Conservation (phyloP, 176 grass and related monocot genomes). For the Chrysopogon serrulatus region DNA sequence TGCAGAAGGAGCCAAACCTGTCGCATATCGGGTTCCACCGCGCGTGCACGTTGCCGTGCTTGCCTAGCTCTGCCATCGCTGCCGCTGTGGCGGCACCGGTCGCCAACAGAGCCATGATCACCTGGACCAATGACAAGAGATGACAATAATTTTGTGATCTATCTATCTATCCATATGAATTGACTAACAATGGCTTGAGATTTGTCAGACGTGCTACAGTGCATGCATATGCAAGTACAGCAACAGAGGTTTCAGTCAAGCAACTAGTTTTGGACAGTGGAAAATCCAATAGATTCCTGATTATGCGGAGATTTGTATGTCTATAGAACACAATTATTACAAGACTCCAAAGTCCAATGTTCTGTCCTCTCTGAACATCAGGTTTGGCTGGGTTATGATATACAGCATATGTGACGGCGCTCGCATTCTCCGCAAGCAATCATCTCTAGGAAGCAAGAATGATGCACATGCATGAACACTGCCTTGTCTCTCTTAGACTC, state of each 20-base stretch:
- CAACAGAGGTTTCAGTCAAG: slow-evolving; percentile 25
- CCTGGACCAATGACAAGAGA: slow-evolving; percentile 32
- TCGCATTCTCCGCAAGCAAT: neutral
- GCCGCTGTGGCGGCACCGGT: slow-evolving; percentile 50
- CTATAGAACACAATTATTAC: neutral
- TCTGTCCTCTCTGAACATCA: neutral
- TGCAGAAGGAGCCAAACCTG: slow-evolving; percentile 74
- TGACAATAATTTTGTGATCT: neutral
- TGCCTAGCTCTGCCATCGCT: slow-evolving; percentile 70
- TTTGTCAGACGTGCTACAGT: slow-evolving; percentile 19
- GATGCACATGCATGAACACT: neutral
- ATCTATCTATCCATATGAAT: neutral
- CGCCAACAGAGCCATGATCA: slow-evolving; percentile 55
- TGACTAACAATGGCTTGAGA: neutral
- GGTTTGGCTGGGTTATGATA: neutral
- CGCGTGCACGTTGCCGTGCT: slow-evolving; percentile 73
- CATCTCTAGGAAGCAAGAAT: neutral
- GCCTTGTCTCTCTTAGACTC: neutral
- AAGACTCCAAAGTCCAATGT: slow-evolving; percentile 9
- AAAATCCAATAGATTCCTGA: slow-evolving; percentile 24
- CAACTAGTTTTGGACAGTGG: slow-evolving; percentile 32
- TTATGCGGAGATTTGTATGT: slow-evolving; percentile 1
- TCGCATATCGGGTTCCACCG: slow-evolving; percentile 85
- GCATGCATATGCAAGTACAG: neutral
- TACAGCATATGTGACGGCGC: neutral